Base-by-base conservation (phyloP, 2,329 filamentous ascomycete genomes). In the Exophiala bonariae region DNA sequence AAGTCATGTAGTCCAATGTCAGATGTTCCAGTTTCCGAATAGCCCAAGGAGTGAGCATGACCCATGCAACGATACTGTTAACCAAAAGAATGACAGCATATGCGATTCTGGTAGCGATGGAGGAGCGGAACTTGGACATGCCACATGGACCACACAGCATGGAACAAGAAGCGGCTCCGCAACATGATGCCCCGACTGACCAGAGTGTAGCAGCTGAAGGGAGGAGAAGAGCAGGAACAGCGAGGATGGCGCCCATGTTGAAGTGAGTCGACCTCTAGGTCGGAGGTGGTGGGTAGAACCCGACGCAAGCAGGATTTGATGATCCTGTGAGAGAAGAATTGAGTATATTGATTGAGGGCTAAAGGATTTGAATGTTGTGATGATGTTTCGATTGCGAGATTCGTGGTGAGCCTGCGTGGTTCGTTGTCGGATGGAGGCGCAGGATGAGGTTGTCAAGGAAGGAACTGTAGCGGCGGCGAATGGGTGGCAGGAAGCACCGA, bases 31-130 rank as follows among this genome's bases (percentile, higher is more conserved):
- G 78, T 67, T 97, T 97, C 63, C 96, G 89, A 65, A 99, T 88
- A 26, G 93, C 93, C 93, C 93, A 99, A 43, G 90, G 89, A 17
- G 93, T 99, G 73, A 99, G 89, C 89, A 97, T 96, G 60, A 99
- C 89, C 93, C 93, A 99, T 28, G 93, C 92, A 41, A 97, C 68
- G 56, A 97, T 96, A 49, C 92, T 96, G 78, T 99, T 99, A 70
- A 97, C 73, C 58, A 99, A 83, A 45, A 99, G 87, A 54, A 99
- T 86, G 63, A 97, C 82, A 56, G 93, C 91, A 67, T 96, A 96
- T 63, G 88, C 92, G 73, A 97, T 95, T 75, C 93, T 89, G 59
- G 93, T 99, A 47, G 91, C 91, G 73, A 97, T 91, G 72, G 90
- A 95, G 77, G 96, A 97, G 61, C 91, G 89, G 71, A 92, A 97